Conservation (phyloP, 2,329 filamentous ascomycete species). For the Claviceps paspali region DNA sequence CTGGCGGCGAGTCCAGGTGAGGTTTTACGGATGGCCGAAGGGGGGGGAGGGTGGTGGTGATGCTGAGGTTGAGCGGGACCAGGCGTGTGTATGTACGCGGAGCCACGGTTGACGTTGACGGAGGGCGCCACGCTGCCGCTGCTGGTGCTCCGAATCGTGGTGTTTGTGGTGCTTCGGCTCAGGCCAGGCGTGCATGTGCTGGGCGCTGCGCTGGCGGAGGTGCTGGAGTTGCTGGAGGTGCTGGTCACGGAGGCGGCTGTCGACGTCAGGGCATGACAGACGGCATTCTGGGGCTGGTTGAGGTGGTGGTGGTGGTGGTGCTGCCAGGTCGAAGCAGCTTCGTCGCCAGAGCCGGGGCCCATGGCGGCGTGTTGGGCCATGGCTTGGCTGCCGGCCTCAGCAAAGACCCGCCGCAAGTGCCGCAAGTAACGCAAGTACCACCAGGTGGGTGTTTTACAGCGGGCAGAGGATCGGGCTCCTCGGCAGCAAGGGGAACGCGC, state of each 20-base stretch:
- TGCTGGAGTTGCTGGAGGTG: background rate
- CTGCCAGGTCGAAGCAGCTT: background rate
- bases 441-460: too few species aligned
- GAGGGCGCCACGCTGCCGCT: constrained; percentile 2
- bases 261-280: constrained; percentile 13
- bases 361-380: background rate
- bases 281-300: constrained; percentile 16
- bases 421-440: background rate
- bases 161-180: constrained; percentile 5
- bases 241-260: constrained; percentile 6
- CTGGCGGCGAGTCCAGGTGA: constrained; percentile 50
- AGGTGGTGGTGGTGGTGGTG: constrained; percentile 9
- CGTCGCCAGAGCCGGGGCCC: background rate
- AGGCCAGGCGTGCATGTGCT: constrained; percentile 5
- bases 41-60: constrained; percentile 12
- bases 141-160: constrained; percentile 2
- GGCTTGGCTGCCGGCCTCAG: constrained; percentile 1
- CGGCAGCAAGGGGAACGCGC: background rate
- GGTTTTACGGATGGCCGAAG: constrained; percentile 34
- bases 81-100: constrained; percentile 13
- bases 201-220: background rate
- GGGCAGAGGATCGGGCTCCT: background rate
- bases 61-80: constrained; percentile 5
- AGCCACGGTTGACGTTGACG: constrained; percentile 6
- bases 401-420: background rate